phyloP scores from a whole-genome alignment of 345 rosid species.

The Turritis glabra region DNA sequence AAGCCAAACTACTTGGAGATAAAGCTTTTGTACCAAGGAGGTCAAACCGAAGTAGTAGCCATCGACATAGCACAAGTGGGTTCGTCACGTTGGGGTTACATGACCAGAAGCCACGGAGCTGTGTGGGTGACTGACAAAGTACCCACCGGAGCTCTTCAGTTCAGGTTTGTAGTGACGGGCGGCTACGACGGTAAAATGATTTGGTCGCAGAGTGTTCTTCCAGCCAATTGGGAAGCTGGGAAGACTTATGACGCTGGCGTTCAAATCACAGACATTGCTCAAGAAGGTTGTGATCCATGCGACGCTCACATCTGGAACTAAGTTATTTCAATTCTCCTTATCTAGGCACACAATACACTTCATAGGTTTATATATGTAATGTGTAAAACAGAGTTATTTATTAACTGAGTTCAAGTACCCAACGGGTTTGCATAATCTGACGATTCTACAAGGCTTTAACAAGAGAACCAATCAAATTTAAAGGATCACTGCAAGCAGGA shows the following conservation, averaged over 20 bases:
- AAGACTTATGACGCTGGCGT: slow-evolving; percentile 65
- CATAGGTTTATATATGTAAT: background rate
- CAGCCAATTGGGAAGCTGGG: slow-evolving; percentile 68
- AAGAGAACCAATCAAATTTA: too few species aligned
- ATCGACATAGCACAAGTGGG: slow-evolving; percentile 78
- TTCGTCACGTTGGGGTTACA: slow-evolving; percentile 65
- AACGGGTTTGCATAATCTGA: background rate
- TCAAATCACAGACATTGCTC: slow-evolving; percentile 77
- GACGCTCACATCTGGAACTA: slow-evolving; percentile 54
- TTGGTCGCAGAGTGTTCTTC: slow-evolving; percentile 74
- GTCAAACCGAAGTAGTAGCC: slow-evolving; percentile 85
- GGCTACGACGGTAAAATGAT: slow-evolving; percentile 88
- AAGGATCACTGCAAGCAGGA: too few species aligned
- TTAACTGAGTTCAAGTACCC: background rate
- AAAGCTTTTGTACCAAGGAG: slow-evolving; percentile 81
- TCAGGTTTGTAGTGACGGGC: slow-evolving; percentile 68
- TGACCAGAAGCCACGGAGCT: slow-evolving; percentile 76
- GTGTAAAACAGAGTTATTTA: slow-evolving; percentile 1
- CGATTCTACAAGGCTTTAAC: background rate
- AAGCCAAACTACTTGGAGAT: slow-evolving; percentile 73
- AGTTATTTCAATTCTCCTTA: background rate
- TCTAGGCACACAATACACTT: background rate
- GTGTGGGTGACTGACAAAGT: slow-evolving; percentile 74
- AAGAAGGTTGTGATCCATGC: slow-evolving; percentile 80
- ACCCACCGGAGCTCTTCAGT: slow-evolving; percentile 74